Conservation (phyloP, 495 filamentous ascomycete genomes). For the Hypoxylon subgilvum region DNA sequence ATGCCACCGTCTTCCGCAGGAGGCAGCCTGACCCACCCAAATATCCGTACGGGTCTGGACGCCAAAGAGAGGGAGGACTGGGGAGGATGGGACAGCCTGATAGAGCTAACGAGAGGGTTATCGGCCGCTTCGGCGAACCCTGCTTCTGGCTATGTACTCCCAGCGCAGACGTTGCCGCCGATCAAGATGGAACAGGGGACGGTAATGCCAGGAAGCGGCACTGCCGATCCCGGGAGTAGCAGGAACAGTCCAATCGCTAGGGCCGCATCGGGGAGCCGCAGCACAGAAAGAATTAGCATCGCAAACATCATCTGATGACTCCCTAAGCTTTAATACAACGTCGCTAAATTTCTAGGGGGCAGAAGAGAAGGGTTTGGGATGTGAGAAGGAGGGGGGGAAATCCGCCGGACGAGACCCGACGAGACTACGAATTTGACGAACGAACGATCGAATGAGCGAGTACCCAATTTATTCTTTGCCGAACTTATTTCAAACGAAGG, state of each 20-base stretch:
- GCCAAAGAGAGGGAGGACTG: conserved; percentile 59
- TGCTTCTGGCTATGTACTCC: conserved; percentile 23
- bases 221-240: conserved; percentile 44
- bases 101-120: conserved; percentile 46
- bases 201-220: conserved; percentile 42
- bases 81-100: conserved; percentile 61
- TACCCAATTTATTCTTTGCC: conserved; percentile 32
- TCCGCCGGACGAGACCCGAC: conserved; percentile 23
- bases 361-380: neutral
- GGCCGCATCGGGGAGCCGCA: conserved; percentile 45
- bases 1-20: conserved; percentile 27
- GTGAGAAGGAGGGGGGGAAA: neutral
- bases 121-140: conserved; percentile 31
- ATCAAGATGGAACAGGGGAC: conserved; percentile 46
- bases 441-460: conserved; percentile 26
- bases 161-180: conserved; percentile 34
- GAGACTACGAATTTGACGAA: conserved; percentile 38
- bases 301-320: conserved; percentile 72
- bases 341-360: neutral
- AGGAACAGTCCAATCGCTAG: conserved; percentile 47
- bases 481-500: conserved; percentile 11
- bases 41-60: conserved; percentile 46
- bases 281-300: conserved; percentile 72
- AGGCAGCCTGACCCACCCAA: conserved; percentile 28
- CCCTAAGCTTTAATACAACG: neutral